These are phyloP conservation scores for Pyrenula aspistea DNA, from an alignment of 495 filamentous ascomycete genomes.

Conservation along the genomic window DNA sequence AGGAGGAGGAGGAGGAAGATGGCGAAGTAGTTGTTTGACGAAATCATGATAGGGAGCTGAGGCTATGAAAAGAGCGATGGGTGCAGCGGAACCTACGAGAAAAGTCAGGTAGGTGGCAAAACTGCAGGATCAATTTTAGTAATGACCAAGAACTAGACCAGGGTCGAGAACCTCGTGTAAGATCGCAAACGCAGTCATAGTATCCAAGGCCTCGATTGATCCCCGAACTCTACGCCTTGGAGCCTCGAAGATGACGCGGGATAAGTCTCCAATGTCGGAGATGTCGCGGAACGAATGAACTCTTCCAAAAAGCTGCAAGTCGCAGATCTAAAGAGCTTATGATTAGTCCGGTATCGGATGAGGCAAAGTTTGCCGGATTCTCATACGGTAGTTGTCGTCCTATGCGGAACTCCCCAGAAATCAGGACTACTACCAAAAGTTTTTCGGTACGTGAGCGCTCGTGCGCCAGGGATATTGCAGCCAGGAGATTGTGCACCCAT, in stretches of 20 bases:
- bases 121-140: no score
- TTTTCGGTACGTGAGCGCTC: background rate
- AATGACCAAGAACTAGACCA: no score
- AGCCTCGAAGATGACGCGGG: background rate
- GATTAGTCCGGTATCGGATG: background rate
- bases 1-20: no score
- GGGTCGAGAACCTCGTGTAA: background rate
- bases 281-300: background rate
- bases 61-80: no score
- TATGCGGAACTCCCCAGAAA: background rate
- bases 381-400: background rate
- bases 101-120: no score
- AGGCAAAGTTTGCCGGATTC: background rate
- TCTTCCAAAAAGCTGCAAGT: background rate
- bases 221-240: background rate
- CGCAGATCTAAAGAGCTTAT: background rate
- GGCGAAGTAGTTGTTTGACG: no score
- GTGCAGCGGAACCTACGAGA: no score
- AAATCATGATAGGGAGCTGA: no score
- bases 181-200: background rate
- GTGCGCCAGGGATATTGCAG: background rate
- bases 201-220: background rate
- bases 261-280: background rate
- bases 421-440: background rate
- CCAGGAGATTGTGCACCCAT: background rate